Evolutionary conservation across 2,329 filamentous ascomycete species (phyloP).

Genomic region (Monilinia fructigena): DNA sequence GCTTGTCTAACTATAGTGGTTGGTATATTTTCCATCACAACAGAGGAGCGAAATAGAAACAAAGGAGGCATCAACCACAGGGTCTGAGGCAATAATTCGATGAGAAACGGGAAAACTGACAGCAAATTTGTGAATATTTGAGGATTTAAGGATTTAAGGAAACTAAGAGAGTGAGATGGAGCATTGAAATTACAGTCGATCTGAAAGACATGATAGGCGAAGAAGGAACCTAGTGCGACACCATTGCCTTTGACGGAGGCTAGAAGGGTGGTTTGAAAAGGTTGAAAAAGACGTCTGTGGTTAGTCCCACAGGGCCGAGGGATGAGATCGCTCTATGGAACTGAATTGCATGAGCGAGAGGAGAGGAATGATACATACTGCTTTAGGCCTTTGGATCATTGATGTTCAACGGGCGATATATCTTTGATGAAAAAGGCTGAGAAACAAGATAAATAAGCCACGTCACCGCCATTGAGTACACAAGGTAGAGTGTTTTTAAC

Average conservation of each 20-base stretch:
- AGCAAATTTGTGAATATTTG: slow-evolving; percentile 26
- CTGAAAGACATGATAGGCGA: slow-evolving; percentile 24
- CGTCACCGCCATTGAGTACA: no score
- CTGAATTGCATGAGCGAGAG: neutral
- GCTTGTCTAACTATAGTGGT: slow-evolving; percentile 22
- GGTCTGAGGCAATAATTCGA: slow-evolving; percentile 25
- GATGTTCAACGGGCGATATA: no score
- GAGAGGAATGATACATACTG: slow-evolving; percentile 6
- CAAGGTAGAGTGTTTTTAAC: no score
- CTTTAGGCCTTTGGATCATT: neutral
- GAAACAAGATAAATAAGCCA: no score
- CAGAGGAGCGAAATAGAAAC: slow-evolving; percentile 22
- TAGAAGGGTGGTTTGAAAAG: slow-evolving; percentile 51
- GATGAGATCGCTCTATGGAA: slow-evolving; percentile 53
- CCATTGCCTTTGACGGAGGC: slow-evolving; percentile 61
- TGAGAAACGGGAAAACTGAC: slow-evolving; percentile 25
- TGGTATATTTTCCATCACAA: slow-evolving; percentile 18
- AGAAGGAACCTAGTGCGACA: slow-evolving; percentile 25
- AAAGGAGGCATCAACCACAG: slow-evolving; percentile 26
- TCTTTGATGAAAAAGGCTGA: no score
- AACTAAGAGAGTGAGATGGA: slow-evolving; percentile 19
- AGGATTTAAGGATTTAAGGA: neutral
- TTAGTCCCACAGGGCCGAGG: slow-evolving; percentile 54
- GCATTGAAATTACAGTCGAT: slow-evolving; percentile 19
- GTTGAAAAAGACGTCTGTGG: slow-evolving; percentile 60